Percentiles rank a stretch among this genome's conserved stretches.
Evolutionary conservation across 352 stramenopile genomes (phyloP).

Genomic region (Peronospora destructor): DNA sequence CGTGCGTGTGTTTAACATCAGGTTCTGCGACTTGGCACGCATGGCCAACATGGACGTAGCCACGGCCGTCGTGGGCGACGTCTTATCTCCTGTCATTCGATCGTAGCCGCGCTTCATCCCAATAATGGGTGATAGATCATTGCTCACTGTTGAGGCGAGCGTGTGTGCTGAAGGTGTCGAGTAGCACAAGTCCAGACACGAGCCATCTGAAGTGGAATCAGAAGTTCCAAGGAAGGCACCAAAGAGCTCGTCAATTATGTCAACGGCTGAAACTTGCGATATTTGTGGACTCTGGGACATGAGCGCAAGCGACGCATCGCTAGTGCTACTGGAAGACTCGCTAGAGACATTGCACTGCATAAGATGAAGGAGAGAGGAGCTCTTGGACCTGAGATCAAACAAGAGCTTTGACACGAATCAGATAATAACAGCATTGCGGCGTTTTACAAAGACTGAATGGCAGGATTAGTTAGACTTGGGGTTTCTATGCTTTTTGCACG

Average conservation of each 20-base stretch:
- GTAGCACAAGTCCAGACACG: slow-evolving; percentile 46
- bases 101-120: slow-evolving; percentile 45
- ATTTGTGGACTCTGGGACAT: slow-evolving; percentile 5
- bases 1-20: slow-evolving; percentile 17
- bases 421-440: too few species aligned
- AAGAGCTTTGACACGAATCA: too few species aligned
- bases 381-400: slow-evolving; percentile 8
- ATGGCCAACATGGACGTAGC: slow-evolving; percentile 71
- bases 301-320: slow-evolving; percentile 13
- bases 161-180: slow-evolving; percentile 14
- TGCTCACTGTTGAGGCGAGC: slow-evolving; percentile 14
- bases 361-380: slow-evolving; percentile 1
- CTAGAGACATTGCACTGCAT: slow-evolving; percentile 8
- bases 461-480: slow-evolving; percentile 18
- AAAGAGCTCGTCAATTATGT: slow-evolving; percentile 55
- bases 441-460: too few species aligned
- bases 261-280: slow-evolving; percentile 9
- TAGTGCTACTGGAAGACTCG: slow-evolving; percentile 12
- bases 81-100: slow-evolving; percentile 25
- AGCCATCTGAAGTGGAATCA: slow-evolving; percentile 1
- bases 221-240: slow-evolving; percentile 26
- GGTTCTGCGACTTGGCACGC: slow-evolving; percentile 23
- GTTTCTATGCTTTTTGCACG: slow-evolving; percentile 2
- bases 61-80: slow-evolving; percentile 43
- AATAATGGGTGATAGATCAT: slow-evolving; percentile 8